A percentile compares a stretch with the other conserved stretches of the same genome.
These are phyloP conservation scores for Boletus reticulatus DNA, from an alignment of 768 basidiomycete genomes.

Conservation along the genomic window DNA sequence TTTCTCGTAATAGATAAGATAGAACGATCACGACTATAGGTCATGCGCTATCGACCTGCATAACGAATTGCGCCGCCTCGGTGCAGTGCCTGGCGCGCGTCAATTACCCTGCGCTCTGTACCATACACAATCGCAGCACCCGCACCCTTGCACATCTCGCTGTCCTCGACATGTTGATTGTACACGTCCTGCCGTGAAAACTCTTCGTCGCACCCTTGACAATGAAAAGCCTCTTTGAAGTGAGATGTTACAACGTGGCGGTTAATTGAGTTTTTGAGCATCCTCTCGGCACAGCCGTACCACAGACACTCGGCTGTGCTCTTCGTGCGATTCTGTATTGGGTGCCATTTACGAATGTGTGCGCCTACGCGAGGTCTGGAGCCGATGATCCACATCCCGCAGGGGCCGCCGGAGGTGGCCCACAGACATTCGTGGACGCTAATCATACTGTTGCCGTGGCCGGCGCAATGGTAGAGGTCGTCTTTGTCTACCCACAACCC, in stretches of 20 bases:
- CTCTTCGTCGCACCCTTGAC: not conserved
- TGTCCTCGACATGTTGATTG: not conserved
- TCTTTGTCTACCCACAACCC: conserved; percentile 6
- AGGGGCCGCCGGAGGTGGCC: not conserved
- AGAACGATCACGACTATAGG: too few species aligned
- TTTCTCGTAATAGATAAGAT: too few species aligned
- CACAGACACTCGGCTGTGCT: not conserved
- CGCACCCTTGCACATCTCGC: not conserved
- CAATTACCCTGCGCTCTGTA: not conserved
- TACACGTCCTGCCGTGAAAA: conserved; percentile 9
- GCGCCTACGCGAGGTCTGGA: not conserved
- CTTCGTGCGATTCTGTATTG: not conserved
- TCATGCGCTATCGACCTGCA: not conserved
- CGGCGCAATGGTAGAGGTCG: not conserved
- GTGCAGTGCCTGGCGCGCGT: not conserved
- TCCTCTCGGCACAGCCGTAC: not conserved
- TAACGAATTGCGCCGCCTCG: not conserved
- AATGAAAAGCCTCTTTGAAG: conserved; percentile 4
- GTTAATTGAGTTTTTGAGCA: conserved; percentile 6
- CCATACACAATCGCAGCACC: not conserved
- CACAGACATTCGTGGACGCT: conserved; percentile 11
- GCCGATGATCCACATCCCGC: conserved; percentile 11
- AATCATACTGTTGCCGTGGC: not conserved
- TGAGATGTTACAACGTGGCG: conserved; percentile 8
- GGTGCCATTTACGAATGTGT: conserved; percentile 12